Conservation (phyloP, 1,284 basidiomycete genomes). For the Irpex sp. region DNA sequence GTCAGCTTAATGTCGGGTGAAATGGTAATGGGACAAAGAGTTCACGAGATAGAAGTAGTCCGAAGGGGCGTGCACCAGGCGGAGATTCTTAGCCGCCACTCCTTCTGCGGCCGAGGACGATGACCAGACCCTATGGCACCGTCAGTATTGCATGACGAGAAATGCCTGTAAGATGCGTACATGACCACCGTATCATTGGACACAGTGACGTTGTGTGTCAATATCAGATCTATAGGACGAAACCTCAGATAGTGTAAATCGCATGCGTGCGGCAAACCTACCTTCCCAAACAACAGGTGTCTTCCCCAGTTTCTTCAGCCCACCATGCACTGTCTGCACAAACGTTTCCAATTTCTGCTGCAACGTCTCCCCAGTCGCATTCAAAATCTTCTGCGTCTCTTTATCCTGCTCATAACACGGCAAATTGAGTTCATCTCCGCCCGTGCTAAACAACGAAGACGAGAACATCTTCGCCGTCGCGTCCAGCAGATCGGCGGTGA, state of each 20-base stretch:
- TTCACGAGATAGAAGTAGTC: constrained; percentile 57
- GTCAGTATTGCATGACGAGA: background rate
- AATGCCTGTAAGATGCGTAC: constrained; percentile 29
- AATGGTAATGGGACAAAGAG: background rate
- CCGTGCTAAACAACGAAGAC: constrained; percentile 67
- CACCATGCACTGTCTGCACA: constrained; percentile 48
- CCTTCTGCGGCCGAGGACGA: constrained; percentile 37
- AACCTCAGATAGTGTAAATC: background rate
- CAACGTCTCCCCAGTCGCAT: constrained; percentile 47
- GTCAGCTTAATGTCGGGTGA: too few species aligned
- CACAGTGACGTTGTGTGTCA: constrained; percentile 61
- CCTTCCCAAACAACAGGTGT: constrained; percentile 73
- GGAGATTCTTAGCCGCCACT: constrained; percentile 45
- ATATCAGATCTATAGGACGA: constrained; percentile 55
- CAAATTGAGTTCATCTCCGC: constrained; percentile 80
- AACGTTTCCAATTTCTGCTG: constrained; percentile 64
- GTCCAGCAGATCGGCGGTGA: constrained; percentile 43
- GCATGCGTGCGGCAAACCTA: constrained; percentile 15
- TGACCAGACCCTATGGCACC: constrained; percentile 49
- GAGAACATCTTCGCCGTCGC: constrained; percentile 45
- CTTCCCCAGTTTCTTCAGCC: constrained; percentile 43
- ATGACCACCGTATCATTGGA: constrained; percentile 68
- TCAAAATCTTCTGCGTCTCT: constrained; percentile 51
- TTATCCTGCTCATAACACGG: constrained; percentile 65
- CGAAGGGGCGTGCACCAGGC: constrained; percentile 48